phyloP scores from a whole-genome alignment of 257 asterid species.

The Solanum virginianum region DNA sequence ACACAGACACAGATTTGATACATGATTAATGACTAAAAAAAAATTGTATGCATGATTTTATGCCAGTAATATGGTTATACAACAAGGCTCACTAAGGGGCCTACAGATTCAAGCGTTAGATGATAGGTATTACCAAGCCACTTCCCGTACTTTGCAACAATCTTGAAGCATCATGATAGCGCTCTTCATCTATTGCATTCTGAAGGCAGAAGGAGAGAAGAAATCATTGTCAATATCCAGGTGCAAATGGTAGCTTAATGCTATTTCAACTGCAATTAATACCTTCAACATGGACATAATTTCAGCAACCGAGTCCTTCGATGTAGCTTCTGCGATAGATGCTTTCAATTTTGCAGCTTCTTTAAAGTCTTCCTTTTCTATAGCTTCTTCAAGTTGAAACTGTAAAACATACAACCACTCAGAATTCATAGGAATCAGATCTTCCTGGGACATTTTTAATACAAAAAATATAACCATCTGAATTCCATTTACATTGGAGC shows the following conservation, averaged over 20 bases:
- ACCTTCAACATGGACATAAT: slow-evolving; percentile 78
- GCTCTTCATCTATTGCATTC: slow-evolving; percentile 75
- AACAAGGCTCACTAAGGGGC: not conserved
- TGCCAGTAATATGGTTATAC: not conserved
- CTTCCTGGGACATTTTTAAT: not conserved
- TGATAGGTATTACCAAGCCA: slow-evolving; percentile 60
- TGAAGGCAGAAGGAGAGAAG: slow-evolving; percentile 9
- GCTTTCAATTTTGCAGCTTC: slow-evolving; percentile 74
- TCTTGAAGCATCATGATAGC: slow-evolving; percentile 88
- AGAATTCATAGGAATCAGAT: not conserved
- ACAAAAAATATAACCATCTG: not conserved
- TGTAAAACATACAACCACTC: slow-evolving; percentile 17
- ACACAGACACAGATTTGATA: not conserved
- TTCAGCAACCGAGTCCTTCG: slow-evolving; percentile 62
- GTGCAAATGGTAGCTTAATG: not conserved
- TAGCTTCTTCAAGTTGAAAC: slow-evolving; percentile 91
- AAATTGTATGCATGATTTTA: not conserved
- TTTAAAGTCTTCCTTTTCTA: slow-evolving; percentile 75
- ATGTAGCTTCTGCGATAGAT: slow-evolving; percentile 60
- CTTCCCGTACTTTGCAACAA: slow-evolving; percentile 74
- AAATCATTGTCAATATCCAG: slow-evolving; percentile 1
- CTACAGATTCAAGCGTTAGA: not conserved
- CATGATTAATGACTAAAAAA: not conserved
- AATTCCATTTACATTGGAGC: not conserved
- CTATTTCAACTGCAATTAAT: slow-evolving; percentile 1